Base-by-base conservation (phyloP, 805 yeast genomes). In the Yamadazyma akitaensis region DNA sequence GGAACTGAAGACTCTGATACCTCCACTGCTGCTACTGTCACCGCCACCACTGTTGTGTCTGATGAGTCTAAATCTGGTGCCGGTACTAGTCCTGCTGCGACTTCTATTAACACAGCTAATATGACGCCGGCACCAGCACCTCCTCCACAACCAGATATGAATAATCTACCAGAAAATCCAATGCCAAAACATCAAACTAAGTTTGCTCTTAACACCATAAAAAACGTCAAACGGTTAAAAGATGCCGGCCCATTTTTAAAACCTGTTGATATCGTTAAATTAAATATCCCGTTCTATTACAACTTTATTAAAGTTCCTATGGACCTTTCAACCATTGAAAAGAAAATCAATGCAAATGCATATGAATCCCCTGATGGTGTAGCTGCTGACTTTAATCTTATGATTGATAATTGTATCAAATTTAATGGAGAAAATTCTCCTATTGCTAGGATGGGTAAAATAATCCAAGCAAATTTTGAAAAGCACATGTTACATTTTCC, bases 401-500 rank as follows among this genome's bases (percentile, higher is more conserved):
- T 94, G 83, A 92, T 94, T 12, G 64, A 67, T 16, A 94, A 94
- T 70, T 89, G 97, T 68, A 72, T 75, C 38, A 76, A 76, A 42
- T 94, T 92, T 64, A 94, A 94, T 62, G 99, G 99, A 32, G 82
- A 80, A 47, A 81, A 81, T 34, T 77, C 96, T 2, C 80, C 81
- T 16, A 91, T 94, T 53, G 80, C 97, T 2, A 87, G 85, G 62
- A 92, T 94, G 97, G 98, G 88, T 18, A 79, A 84, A 59, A 88
- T 85, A 63, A 79, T 94, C 41, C 94, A 89, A 65, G 94, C 96
- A 1, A 84, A 92, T 55, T 94, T 94, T 62, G 96, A 88, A 61
- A 91, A 91, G 59, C 97, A 92, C 63, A 81, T 90, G 83, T 76
- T 88, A 51, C 88, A 90, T 65, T 83, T 91, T 82, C 99, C 99